phyloP scores from a whole-genome alignment of 202 grass and related monocot genomes.

The Dendrocalamus latiflorus region DNA sequence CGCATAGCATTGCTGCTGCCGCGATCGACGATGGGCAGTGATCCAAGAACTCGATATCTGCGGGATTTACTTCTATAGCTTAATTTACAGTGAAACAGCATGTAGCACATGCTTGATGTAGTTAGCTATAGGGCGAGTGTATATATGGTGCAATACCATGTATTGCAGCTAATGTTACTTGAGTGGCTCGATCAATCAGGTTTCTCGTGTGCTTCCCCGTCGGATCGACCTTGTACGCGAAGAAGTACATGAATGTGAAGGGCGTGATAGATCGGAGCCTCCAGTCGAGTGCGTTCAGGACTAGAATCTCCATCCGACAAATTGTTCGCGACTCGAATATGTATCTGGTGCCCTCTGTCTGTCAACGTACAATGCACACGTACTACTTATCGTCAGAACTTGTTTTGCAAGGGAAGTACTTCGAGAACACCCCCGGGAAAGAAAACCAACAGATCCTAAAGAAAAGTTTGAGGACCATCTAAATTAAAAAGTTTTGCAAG shows the following conservation, averaged over 20 bases:
- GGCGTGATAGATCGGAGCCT: slow-evolving; percentile 47
- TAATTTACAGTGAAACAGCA: background rate
- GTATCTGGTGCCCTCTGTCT: slow-evolving; percentile 14
- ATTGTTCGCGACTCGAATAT: slow-evolving; percentile 45
- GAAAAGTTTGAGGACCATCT: background rate
- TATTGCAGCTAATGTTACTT: slow-evolving; percentile 43
- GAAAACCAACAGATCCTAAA: background rate
- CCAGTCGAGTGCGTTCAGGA: slow-evolving; percentile 50
- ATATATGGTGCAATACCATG: slow-evolving; percentile 31
- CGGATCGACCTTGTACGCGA: slow-evolving; percentile 43
- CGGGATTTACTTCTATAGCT: background rate
- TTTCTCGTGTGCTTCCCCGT: slow-evolving; percentile 24
- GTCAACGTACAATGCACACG: background rate
- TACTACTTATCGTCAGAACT: background rate
- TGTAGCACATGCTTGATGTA: background rate
- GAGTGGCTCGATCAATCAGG: slow-evolving; percentile 39
- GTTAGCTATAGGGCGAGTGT: background rate
- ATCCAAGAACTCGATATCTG: slow-evolving; percentile 52
- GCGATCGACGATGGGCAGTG: slow-evolving; percentile 52
- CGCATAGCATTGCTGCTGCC: slow-evolving; percentile 36
- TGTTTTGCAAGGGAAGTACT: background rate
- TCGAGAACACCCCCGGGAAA: background rate
- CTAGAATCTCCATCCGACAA: slow-evolving; percentile 55
- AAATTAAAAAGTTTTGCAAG: background rate
- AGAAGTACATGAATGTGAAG: slow-evolving; percentile 52